Evolutionary conservation across 371 early-diverging fungal genomes (phyloP).

Genomic region (Rhizopus arrhizus): DNA sequence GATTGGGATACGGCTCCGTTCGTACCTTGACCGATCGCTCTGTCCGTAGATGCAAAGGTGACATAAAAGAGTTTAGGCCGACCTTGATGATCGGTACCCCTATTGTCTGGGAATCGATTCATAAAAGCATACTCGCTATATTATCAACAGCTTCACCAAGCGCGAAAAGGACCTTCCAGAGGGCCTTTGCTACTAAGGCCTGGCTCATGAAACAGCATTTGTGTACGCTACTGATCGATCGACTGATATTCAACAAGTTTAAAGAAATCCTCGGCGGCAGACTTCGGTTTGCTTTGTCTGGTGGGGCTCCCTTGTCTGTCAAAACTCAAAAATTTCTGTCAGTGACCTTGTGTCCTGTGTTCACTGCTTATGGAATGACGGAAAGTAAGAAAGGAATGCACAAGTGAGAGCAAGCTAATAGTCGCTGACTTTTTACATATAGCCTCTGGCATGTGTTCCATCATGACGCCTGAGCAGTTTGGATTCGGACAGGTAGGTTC

Average conservation of each 20-base stretch:
- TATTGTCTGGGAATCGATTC: constrained; percentile 91
- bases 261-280: constrained; percentile 91
- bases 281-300: constrained; percentile 85
- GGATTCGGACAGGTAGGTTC: constrained; percentile 78
- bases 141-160: constrained; percentile 65
- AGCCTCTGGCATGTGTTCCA: constrained; percentile 63
- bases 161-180: constrained; percentile 73
- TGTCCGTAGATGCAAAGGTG: constrained; percentile 92
- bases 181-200: constrained; percentile 77
- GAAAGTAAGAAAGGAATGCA: constrained; percentile 38
- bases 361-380: constrained; percentile 89
- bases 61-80: constrained; percentile 91
- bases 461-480: constrained; percentile 68
- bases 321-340: constrained; percentile 88
- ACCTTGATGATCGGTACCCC: constrained; percentile 93
- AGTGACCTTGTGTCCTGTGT: constrained; percentile 79
- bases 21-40: constrained; percentile 89
- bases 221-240: constrained; percentile 78
- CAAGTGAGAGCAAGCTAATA: background rate
- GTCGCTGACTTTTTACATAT: background rate
- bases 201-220: constrained; percentile 65
- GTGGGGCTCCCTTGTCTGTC: constrained; percentile 91
- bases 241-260: constrained; percentile 88
- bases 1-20: constrained; percentile 86
- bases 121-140: constrained; percentile 81